A percentile compares a stretch with the other conserved stretches of the same genome.
These are phyloP conservation scores for Rhodotorula glutinis DNA, from an alignment of 1,284 basidiomycete genomes.

Conservation along the genomic window DNA sequence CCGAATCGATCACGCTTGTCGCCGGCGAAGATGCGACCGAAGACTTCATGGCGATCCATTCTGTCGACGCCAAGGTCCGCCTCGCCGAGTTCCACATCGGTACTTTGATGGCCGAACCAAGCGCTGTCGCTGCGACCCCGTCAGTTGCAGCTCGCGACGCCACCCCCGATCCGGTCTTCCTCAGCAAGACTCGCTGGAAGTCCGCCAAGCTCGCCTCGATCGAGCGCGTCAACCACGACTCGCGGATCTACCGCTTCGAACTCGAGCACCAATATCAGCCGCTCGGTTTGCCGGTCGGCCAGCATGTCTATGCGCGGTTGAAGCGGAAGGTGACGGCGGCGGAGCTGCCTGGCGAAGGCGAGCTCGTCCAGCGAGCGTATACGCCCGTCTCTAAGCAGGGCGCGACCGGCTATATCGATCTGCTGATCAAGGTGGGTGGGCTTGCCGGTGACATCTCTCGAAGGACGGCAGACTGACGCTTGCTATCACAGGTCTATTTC, in stretches of 20 bases:
- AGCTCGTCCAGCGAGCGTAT: constrained; percentile 61
- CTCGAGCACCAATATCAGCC: constrained; percentile 53
- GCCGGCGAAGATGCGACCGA: constrained; percentile 65
- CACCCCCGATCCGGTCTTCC: constrained; percentile 50
- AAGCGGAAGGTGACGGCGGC: constrained; percentile 48
- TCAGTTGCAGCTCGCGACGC: neutral
- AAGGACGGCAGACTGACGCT: neutral
- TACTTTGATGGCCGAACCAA: constrained; percentile 46
- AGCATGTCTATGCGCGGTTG: constrained; percentile 61
- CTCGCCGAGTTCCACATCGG: constrained; percentile 53
- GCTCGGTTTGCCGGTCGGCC: constrained; percentile 62
- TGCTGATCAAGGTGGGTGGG: constrained; percentile 56
- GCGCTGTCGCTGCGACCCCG: constrained; percentile 4
- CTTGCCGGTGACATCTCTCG: neutral
- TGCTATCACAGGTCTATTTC: constrained; percentile 52
- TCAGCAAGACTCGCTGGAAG: constrained; percentile 59
- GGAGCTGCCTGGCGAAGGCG: constrained; percentile 44
- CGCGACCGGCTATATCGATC: constrained; percentile 56
- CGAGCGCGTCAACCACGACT: constrained; percentile 54
- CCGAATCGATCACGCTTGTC: constrained; percentile 59
- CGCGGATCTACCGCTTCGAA: constrained; percentile 58
- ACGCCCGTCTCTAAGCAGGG: constrained; percentile 58
- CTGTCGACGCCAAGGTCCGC: constrained; percentile 45
- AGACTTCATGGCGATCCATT: constrained; percentile 62
- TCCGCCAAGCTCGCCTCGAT: constrained; percentile 53